Conservation (phyloP, 2,329 filamentous ascomycete genomes). For the Cladosporium cucumerinum region DNA sequence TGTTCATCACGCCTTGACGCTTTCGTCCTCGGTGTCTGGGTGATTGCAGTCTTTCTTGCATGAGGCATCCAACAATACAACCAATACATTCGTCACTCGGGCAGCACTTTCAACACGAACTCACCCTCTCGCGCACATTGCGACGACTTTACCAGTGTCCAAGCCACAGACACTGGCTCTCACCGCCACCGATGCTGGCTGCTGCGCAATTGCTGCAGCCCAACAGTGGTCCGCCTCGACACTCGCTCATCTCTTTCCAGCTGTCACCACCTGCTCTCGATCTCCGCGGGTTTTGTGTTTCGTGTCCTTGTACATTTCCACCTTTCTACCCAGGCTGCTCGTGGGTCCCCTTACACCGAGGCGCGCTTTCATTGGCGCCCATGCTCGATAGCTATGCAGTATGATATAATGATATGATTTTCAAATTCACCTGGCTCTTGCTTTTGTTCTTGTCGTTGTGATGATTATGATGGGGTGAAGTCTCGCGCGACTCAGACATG, state of each 20-base stretch:
- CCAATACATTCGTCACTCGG: conserved; percentile 12
- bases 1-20: not conserved
- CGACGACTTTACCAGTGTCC: not conserved
- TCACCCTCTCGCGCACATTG: not conserved
- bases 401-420: conserved; percentile 13
- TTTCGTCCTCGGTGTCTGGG: not conserved
- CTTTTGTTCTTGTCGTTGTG: not conserved
- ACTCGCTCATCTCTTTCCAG: not conserved
- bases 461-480: conserved; percentile 5
- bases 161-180: not conserved
- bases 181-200: not conserved
- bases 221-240: not conserved
- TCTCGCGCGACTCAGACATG: conserved; percentile 11
- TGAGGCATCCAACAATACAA: conserved; percentile 10
- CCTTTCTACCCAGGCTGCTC: not conserved
- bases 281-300: not conserved
- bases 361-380: not conserved
- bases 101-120: not conserved
- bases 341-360: not conserved
- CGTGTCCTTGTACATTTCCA: not conserved
- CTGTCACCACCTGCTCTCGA: not conserved
- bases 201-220: not conserved
- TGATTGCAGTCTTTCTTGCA: conserved; percentile 2
- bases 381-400: conserved; percentile 9
- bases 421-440: not conserved